Conservation (phyloP, 139 green algal species). For the Tetradesmus obliquus region DNA sequence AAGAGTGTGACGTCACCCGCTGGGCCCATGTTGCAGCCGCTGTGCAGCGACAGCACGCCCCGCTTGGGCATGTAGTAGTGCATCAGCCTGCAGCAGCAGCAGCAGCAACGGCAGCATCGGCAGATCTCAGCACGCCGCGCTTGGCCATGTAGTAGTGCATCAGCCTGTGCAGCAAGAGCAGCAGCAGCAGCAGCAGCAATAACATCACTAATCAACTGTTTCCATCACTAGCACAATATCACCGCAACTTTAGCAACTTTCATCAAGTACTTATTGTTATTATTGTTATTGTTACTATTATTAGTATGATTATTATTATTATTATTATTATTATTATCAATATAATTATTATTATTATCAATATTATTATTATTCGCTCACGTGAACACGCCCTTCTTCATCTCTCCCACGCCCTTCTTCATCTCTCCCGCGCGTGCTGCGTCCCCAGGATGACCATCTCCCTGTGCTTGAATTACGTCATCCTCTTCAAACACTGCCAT, state of each 20-base stretch:
- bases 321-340: no score
- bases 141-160: constrained; percentile 2
- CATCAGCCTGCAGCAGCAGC: constrained; percentile 60
- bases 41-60: constrained; percentile 91
- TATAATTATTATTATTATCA: no score
- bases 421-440: constrained; percentile 94
- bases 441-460: constrained; percentile 88
- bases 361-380: no score
- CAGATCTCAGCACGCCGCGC: background rate
- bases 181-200: no score
- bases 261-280: no score
- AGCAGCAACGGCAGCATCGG: background rate
- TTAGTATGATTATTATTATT: no score
- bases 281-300: no score
- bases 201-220: no score
- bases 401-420: constrained; percentile 82
- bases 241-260: no score
- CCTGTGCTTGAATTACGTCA: constrained; percentile 18
- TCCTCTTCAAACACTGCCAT: no score
- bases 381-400: no score
- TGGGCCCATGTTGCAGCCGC: constrained; percentile 87
- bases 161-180: background rate
- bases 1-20: constrained; percentile 82
- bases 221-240: no score
- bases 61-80: constrained; percentile 92